Evolutionary conservation across 345 rosid genomes (phyloP).

Genomic region (Eucalyptus polyanthemos): DNA sequence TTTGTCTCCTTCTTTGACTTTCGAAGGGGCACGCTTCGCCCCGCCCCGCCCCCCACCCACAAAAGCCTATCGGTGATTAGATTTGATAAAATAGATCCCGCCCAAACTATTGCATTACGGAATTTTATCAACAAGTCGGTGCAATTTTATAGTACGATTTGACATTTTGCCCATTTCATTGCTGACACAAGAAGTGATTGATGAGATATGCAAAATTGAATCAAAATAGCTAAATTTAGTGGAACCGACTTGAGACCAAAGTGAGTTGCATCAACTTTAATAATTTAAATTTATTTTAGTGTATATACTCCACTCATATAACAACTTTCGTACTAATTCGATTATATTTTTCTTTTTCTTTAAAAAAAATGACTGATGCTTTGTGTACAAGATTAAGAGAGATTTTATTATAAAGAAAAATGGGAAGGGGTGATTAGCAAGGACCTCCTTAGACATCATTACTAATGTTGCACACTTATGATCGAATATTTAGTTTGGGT

Average conservation of each 20-base stretch:
- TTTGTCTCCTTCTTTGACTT: background rate
- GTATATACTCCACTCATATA: background rate
- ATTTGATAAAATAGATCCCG: background rate
- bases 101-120: background rate
- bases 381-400: background rate
- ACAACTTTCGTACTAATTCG: background rate
- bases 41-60: background rate
- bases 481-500: rapidly evolving
- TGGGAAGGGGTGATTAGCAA: background rate
- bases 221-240: background rate
- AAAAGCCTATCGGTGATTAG: background rate
- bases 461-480: background rate
- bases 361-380: background rate
- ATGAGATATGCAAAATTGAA: background rate
- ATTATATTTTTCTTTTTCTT: background rate
- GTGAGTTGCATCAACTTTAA: background rate
- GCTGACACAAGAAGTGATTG: background rate
- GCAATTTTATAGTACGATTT: background rate
- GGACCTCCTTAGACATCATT: background rate
- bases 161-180: background rate
- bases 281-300: background rate
- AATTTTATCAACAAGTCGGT: background rate
- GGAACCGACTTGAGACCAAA: rapidly evolving
- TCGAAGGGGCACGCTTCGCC: background rate
- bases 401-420: background rate